Evolutionary conservation across 345 rosid genomes (phyloP), one percentile per base, ranked within the genome.

Genomic region (Hirschfeldia incana): DNA sequence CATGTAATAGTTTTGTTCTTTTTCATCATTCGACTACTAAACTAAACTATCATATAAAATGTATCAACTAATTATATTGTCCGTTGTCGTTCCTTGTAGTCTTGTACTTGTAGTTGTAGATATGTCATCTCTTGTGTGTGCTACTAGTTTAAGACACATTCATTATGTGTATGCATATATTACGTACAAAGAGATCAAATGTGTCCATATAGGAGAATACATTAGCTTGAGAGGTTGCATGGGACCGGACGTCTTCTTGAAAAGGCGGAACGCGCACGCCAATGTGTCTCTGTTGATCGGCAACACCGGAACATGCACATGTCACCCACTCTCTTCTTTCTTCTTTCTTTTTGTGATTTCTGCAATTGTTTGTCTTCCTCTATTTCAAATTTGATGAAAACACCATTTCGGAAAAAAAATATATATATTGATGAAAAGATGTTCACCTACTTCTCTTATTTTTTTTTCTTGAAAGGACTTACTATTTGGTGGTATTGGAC

Each of bases 261-360:
- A 63, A 76, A 77, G 65, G 80, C 75, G 70, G 80, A 62, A 33
- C 29, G 71, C 65, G 63, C 64, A 21, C 21, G 21, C 21, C 64
- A 62, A 70, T 70, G 80, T 70, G 69, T 70, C 63, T 69, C 55
- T 77, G 75, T 77, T 69, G 75, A 70, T 65, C 80, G 80, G 80
- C 80, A 77, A 70, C 75, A 49, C 39, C 13, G 51, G 55, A 63
- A 77, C 80, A 77, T 70, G 55, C 21, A 69, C 80, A 76, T 76
- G 80, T 76, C n/a, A 76, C 53, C 79, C 17, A 46, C 75, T 61
- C 75, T 60, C 46, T 55, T 68, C 8, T 59, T 64, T 65, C 62
- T 44, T 68, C 62, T 33, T 39, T 74, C 42, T 53, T 34, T 65
- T 66, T 66, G 33, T 66, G 55, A 66, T 63, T 62, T n/a, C 21